Evolutionary conservation across 2,329 filamentous ascomycete genomes (phyloP).

Genomic region (Paecilomyces niveus): DNA sequence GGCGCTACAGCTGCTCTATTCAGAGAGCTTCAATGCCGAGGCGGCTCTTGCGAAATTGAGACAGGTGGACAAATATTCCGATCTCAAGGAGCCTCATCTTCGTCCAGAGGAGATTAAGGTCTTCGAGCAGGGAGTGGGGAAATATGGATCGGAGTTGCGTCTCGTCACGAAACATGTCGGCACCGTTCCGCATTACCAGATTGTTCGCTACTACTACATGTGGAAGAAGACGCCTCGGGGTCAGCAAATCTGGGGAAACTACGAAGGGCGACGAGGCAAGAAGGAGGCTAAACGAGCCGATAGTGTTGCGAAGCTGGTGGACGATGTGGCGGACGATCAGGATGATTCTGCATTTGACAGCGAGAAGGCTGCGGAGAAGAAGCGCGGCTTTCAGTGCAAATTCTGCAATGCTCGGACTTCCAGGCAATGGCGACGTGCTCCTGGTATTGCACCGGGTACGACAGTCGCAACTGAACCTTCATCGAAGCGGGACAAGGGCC

Average conservation of each 20-base stretch:
- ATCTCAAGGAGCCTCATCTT: conserved; percentile 78
- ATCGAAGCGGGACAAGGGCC: conserved; percentile 66
- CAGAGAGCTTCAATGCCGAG: conserved; percentile 63
- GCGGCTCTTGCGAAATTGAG: conserved; percentile 64
- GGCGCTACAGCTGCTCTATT: conserved; percentile 66
- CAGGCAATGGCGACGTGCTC: conserved; percentile 86
- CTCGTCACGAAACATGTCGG: conserved; percentile 73
- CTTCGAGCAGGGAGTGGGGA: conserved; percentile 85
- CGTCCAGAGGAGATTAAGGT: conserved; percentile 73
- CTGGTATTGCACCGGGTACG: conserved; percentile 64
- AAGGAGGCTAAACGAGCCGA: conserved; percentile 66
- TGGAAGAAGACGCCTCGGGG: conserved; percentile 94
- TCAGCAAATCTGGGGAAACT: conserved; percentile 82
- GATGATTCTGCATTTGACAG: conserved; percentile 96
- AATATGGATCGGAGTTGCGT: conserved; percentile 85
- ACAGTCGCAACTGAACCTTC: conserved; percentile 59
- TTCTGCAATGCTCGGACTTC: conserved; percentile 78
- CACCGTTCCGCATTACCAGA: conserved; percentile 68
- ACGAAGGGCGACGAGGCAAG: conserved; percentile 78
- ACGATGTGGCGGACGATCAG: conserved; percentile 84
- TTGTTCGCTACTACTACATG: conserved; percentile 91
- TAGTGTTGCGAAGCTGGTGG: conserved; percentile 67
- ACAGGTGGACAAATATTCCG: conserved; percentile 58
- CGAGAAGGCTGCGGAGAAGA: conserved; percentile 71
- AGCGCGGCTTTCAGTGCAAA: conserved; percentile 84